A percentile compares a stretch with the other conserved stretches of the same genome.
Evolutionary conservation across 208 protist species (phyloP).

Genomic region (Naegleria gruberi): DNA sequence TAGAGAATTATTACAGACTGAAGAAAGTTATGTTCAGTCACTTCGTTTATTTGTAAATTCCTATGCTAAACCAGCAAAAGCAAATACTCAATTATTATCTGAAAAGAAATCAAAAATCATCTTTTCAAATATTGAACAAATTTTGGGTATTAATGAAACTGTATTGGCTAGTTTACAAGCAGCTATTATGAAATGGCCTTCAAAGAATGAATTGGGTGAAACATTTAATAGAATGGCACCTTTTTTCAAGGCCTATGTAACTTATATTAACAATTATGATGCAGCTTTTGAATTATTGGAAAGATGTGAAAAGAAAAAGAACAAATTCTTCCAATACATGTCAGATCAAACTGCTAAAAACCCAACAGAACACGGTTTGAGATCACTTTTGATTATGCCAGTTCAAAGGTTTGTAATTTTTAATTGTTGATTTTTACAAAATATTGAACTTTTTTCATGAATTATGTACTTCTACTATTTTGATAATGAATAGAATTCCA

Average conservation of each 20-base stretch:
- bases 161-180: background rate
- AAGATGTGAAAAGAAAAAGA: background rate
- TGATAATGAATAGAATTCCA: background rate
- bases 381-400: background rate
- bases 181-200: background rate
- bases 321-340: background rate
- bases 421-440: too few species aligned
- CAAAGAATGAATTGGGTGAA: background rate
- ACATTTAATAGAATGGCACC: background rate
- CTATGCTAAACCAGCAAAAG: background rate
- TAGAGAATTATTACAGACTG: background rate
- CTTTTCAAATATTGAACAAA: conserved; percentile 12
- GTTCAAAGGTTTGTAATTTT: too few species aligned
- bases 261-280: conserved; percentile 16
- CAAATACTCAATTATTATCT: background rate
- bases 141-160: conserved; percentile 6
- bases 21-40: background rate
- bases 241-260: background rate
- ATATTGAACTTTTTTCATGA: too few species aligned
- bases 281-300: background rate
- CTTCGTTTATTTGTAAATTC: background rate
- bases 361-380: background rate
- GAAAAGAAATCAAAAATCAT: background rate
- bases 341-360: background rate
- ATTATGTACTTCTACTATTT: background rate